Conservation (phyloP, 495 filamentous ascomycete genomes). For the Cryomyces minteri region DNA sequence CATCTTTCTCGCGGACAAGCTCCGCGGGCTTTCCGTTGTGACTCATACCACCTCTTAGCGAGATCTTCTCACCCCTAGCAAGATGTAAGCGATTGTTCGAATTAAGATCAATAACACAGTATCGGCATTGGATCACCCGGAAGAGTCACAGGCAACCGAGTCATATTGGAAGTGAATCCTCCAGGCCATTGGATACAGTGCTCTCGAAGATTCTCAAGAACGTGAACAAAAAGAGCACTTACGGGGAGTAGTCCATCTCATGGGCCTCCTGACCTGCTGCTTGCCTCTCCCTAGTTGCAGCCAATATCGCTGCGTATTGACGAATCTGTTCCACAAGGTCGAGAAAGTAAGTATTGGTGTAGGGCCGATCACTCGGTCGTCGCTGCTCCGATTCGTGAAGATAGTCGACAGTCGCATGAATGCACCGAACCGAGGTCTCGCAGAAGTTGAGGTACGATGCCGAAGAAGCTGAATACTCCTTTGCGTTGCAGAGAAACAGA, state of each 20-base stretch:
- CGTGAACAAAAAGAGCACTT: slow-evolving; percentile 7
- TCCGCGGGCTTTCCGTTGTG: slow-evolving; percentile 60
- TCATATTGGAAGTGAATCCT: too few relatives aligned
- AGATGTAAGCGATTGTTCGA: too few relatives aligned
- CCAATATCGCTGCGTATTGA: slow-evolving; percentile 27
- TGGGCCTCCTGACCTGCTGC: slow-evolving; percentile 19
- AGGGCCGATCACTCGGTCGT: slow-evolving; percentile 63
- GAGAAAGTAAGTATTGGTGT: slow-evolving; percentile 84
- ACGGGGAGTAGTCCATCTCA: slow-evolving; percentile 23
- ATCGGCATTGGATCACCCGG: too few relatives aligned
- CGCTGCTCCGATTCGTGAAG: slow-evolving; percentile 67
- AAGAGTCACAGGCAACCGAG: too few relatives aligned
- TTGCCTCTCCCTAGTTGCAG: slow-evolving; percentile 28
- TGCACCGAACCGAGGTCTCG: slow-evolving; percentile 67
- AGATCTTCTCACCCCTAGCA: slow-evolving; percentile 42
- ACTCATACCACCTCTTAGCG: slow-evolving; percentile 55
- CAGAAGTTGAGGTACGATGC: slow-evolving; percentile 65
- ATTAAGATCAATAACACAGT: too few relatives aligned
- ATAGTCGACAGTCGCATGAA: slow-evolving; percentile 64
- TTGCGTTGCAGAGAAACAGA: slow-evolving; percentile 36
- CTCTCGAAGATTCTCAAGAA: too few relatives aligned
- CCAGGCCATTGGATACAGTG: too few relatives aligned
- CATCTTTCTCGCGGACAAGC: slow-evolving; percentile 53
- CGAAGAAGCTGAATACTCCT: slow-evolving; percentile 54
- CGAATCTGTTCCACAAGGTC: slow-evolving; percentile 68